These are phyloP conservation scores for Fomitopsis schrenkii DNA, from an alignment of 1,284 basidiomycete species.

Conservation along the genomic window DNA sequence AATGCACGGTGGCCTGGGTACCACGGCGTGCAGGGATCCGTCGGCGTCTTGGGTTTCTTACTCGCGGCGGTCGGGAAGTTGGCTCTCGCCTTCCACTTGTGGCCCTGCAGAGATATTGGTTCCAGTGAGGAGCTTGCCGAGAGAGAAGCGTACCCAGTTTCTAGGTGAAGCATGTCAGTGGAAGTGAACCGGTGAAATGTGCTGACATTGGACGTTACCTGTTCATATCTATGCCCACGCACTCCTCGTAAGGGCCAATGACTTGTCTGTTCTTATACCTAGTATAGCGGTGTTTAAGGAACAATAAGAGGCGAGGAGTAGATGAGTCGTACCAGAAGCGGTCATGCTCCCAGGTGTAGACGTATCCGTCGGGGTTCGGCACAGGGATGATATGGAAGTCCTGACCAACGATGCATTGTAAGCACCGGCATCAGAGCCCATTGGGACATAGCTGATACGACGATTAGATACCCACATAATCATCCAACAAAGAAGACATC, in stretches of 20 bases:
- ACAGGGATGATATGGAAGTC: slow-evolving; percentile 76
- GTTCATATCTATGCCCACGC: slow-evolving; percentile 80
- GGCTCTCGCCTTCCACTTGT: slow-evolving; percentile 53
- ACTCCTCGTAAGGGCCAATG: slow-evolving; percentile 44
- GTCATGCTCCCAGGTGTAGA: slow-evolving; percentile 51
- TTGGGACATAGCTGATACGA: not conserved
- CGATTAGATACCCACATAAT: slow-evolving; percentile 39
- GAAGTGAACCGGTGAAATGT: not conserved
- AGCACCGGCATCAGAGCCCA: not conserved
- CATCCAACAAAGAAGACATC: slow-evolving; percentile 46
- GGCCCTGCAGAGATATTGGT: slow-evolving; percentile 36
- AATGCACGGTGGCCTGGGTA: slow-evolving; percentile 73
- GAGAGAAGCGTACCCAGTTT: slow-evolving; percentile 24
- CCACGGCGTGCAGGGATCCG: slow-evolving; percentile 67
- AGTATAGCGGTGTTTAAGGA: not conserved
- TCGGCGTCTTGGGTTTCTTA: slow-evolving; percentile 26
- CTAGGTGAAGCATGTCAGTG: slow-evolving; percentile 10
- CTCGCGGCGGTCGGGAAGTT: slow-evolving; percentile 17
- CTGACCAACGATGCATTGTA: slow-evolving; percentile 25
- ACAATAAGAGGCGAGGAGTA: not conserved
- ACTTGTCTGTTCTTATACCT: slow-evolving; percentile 78
- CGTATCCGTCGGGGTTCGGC: slow-evolving; percentile 85
- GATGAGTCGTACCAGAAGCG: slow-evolving; percentile 57
- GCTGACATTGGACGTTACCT: slow-evolving; percentile 30
- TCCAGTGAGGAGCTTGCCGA: not conserved